These are phyloP conservation scores for Geranomyces michiganensis DNA, from an alignment of 192 early-diverging fungal genomes.

Conservation along the genomic window DNA sequence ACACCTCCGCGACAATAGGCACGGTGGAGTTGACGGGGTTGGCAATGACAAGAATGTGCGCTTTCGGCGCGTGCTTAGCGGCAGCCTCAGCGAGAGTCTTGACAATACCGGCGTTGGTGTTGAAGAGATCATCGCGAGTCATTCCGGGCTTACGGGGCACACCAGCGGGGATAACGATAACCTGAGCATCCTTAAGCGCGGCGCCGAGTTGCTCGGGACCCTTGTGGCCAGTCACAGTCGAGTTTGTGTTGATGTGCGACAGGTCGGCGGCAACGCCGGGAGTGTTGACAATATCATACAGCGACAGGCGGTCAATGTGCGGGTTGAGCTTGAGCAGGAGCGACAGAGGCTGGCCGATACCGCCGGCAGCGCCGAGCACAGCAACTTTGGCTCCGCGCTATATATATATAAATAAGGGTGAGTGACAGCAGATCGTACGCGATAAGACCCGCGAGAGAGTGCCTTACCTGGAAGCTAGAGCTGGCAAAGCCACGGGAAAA, in stretches of 20 bases:
- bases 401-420: not conserved
- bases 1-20: slow-evolving; percentile 91
- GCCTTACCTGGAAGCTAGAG: slow-evolving; percentile 54
- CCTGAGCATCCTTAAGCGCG: slow-evolving; percentile 67
- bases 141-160: slow-evolving; percentile 98
- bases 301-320: slow-evolving; percentile 80
- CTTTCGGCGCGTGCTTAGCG: slow-evolving; percentile 79
- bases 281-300: slow-evolving; percentile 97
- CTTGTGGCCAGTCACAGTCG: slow-evolving; percentile 74
- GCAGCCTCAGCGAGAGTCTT: slow-evolving; percentile 77
- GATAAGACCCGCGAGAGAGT: not conserved
- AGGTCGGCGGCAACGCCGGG: slow-evolving; percentile 96
- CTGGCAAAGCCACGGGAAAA: slow-evolving; percentile 60
- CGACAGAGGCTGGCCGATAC: slow-evolving; percentile 97
- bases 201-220: slow-evolving; percentile 67
- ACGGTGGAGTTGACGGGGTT: slow-evolving; percentile 99
- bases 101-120: slow-evolving; percentile 96
- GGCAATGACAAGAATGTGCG: slow-evolving; percentile 86
- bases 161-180: slow-evolving; percentile 94
- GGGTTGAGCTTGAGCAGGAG: slow-evolving; percentile 90
- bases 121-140: slow-evolving; percentile 98
- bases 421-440: not conserved
- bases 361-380: slow-evolving; percentile 75
- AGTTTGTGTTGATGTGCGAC: slow-evolving; percentile 85
- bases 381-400: slow-evolving; percentile 51